Evolutionary conservation across 2,329 filamentous ascomycete genomes (phyloP), one percentile per base, ranked within the genome.

Genomic region (Cladobotryum protrusum): DNA sequence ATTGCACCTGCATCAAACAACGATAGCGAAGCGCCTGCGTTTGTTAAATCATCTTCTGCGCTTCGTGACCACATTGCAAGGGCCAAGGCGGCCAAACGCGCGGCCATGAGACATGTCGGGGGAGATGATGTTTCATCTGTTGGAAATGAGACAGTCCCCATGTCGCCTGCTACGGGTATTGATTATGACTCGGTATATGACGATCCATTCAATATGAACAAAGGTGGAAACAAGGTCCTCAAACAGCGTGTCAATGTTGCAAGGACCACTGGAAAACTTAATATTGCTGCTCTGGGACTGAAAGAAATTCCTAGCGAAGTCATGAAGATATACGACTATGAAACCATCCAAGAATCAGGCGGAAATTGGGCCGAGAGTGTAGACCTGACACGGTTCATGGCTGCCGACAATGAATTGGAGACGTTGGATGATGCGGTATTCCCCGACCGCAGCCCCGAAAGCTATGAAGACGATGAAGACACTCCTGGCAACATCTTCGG

Each of bases 21-120:
- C 13, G 18, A 24, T 15, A n/a, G 29, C 15, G 48, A 50, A 8
- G 13, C 33, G 17, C 40, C 36, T n/a, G 35, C 37, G 15, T 45
- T 46, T 47, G 66, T 70, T 36, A 93, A 87, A 59, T 90, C 90
- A 0, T 96, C 92, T 0, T 74, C 79, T 14, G 85, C 90, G 1
- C 71, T 99, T 13, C 82, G 93, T 33, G 89, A 96, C 46, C 91
- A 93, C 48, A 96, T 97, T 55, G 89, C 91, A 35, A 92, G 91
- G 59, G 92, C 93, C 1, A 95, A 92, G 63, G 90, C 90, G 2
- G 87, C 89, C 2, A 86, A 82, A 50, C 79, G 82, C 54, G 83
- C 79, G 11, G 71, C 72, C 3, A 62, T 67, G 33, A 68, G 63
- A 41, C 67, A 71, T 18, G 42, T 56, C 59, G 7, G 57, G 67